These are phyloP conservation scores for Plasmopara muralis DNA, from an alignment of 352 stramenopile species.

Conservation along the genomic window DNA sequence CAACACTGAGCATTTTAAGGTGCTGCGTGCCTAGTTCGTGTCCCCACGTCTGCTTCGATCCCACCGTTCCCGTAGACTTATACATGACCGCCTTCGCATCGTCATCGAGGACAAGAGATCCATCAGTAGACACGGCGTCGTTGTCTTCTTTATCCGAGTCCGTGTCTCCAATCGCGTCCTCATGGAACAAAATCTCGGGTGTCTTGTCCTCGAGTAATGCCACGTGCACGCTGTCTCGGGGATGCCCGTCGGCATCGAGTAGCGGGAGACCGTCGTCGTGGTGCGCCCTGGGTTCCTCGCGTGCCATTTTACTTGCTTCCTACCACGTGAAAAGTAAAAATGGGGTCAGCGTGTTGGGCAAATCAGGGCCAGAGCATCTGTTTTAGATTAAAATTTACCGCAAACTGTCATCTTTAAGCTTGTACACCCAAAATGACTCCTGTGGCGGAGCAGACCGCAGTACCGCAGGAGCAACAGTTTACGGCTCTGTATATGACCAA, in stretches of 20 bases:
- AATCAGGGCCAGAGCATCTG: slow-evolving; percentile 13
- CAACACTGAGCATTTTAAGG: slow-evolving; percentile 14
- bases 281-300: slow-evolving; percentile 5
- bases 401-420: background rate
- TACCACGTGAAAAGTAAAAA: slow-evolving; percentile 18
- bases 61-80: slow-evolving; percentile 16
- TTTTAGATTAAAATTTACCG: background rate
- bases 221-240: slow-evolving; percentile 11
- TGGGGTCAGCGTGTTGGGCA: slow-evolving; percentile 13
- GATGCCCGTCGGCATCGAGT: slow-evolving; percentile 7
- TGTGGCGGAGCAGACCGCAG: background rate
- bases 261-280: slow-evolving; percentile 17
- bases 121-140: slow-evolving; percentile 15
- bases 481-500: slow-evolving; percentile 40
- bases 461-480: slow-evolving; percentile 24
- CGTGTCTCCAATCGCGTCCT: slow-evolving; percentile 25
- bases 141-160: slow-evolving; percentile 25
- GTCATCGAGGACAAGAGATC: slow-evolving; percentile 17
- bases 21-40: slow-evolving; percentile 9
- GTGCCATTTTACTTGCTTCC: slow-evolving; percentile 1
- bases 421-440: background rate
- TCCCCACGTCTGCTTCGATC: slow-evolving; percentile 21
- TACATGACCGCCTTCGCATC: slow-evolving; percentile 14
- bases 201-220: slow-evolving; percentile 26
- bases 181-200: slow-evolving; percentile 28